Base-by-base conservation (phyloP, 2,329 filamentous ascomycete genomes). In the Malbranchea cinnamomea region DNA sequence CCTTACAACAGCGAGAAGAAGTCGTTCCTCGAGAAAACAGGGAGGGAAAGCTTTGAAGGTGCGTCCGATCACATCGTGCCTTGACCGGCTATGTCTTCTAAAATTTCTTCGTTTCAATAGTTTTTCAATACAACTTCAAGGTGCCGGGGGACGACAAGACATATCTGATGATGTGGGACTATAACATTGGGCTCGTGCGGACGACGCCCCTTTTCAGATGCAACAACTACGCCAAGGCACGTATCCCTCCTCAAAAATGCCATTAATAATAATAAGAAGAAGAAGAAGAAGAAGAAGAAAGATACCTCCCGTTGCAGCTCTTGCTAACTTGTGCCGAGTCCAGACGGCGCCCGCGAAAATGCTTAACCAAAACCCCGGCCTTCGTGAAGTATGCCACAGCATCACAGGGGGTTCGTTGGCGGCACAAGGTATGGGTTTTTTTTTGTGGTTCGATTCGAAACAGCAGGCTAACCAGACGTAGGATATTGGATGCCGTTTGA, bases 1-100 rank as follows among this genome's bases (percentile, higher is more conserved):
- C 87, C 87, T 0, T 95, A 95, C 56, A 85, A 83, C 47, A 93
- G 85, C 50, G 80, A 83, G 41, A 95, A 94, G 63, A 92, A 91
- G 53, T 69, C 77, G 36, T 92, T 94, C 45, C 70, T 75, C 38
- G 71, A 77, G 40, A 91, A 82, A 60, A 95, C 87, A 3, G 82
- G 83, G 1, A 66, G 84, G 31, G 81, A 91, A 42, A 78, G 77
- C 37, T 34, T 32, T 31, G 29, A 36, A 34, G 28, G 26, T 32
- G 28, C 28, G 28, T 5, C 25, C 28, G 23, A 24, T 5, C 8
- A 11, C 19, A 8, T 18, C 2, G 7, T 20, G 17, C 3, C 5
- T 23, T n/a, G 23, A 17, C 9, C 7, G 6, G 7, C 20, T 22
- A 7, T 11, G 9, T 12, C 15, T 30, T 27, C 27, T 31, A 23